A percentile compares a stretch with the other conserved stretches of the same genome.
Evolutionary conservation across 192 early-diverging fungal species (phyloP).

Genomic region (Hyaloraphidium curvatum): DNA sequence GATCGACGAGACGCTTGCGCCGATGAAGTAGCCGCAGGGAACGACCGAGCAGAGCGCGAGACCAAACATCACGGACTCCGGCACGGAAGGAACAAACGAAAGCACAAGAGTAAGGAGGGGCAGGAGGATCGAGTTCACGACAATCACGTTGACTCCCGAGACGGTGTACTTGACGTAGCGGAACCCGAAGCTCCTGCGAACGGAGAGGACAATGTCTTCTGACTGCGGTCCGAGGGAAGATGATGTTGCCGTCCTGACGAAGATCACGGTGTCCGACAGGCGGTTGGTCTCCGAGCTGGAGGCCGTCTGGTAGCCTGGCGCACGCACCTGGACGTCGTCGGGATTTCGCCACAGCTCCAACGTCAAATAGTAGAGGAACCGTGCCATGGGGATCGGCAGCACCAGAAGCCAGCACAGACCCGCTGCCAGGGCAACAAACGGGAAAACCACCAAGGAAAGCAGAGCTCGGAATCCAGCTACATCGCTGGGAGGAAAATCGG

Average conservation of each 20-base stretch:
- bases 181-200: constrained; percentile 68
- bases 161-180: constrained; percentile 94
- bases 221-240: too few species aligned
- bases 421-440: neutral
- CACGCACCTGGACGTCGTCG: neutral
- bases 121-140: constrained; percentile 76
- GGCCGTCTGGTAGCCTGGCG: neutral
- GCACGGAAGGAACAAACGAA: constrained; percentile 25
- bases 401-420: neutral
- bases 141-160: constrained; percentile 90
- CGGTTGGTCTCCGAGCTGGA: neutral
- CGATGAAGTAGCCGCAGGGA: constrained; percentile 90
- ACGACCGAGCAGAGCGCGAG: constrained; percentile 52
- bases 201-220: constrained; percentile 64
- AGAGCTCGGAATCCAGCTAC: neutral
- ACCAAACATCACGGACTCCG: constrained; percentile 38
- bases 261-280: neutral
- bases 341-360: neutral
- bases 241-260: too few species aligned
- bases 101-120: constrained; percentile 58
- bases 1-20: constrained; percentile 90
- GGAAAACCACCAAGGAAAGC: neutral
- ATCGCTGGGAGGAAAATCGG: too few species aligned
- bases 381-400: neutral
- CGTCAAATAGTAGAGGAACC: neutral